A percentile compares a stretch with the other conserved stretches of the same genome.
These are phyloP conservation scores for Yarrowia galli DNA, from an alignment of 1,139 yeast genomes.

Conservation along the genomic window DNA sequence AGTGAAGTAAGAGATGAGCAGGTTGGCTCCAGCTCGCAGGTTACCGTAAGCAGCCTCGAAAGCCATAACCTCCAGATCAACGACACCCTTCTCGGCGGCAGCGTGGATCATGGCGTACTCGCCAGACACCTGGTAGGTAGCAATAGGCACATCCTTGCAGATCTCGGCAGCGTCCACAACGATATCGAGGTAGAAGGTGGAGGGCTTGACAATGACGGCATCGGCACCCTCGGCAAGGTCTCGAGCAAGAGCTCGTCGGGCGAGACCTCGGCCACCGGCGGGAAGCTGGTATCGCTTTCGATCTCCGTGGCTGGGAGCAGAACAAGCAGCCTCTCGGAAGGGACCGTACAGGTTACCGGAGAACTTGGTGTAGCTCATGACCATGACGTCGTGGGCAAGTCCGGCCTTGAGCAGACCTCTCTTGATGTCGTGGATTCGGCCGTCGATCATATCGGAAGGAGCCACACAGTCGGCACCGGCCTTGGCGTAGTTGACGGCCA, in stretches of 20 bases:
- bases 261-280: conserved; percentile 89
- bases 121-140: conserved; percentile 97
- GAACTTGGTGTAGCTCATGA: conserved; percentile 92
- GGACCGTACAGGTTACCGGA: conserved; percentile 94
- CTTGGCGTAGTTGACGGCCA: conserved; percentile 91
- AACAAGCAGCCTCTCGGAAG: conserved; percentile 96
- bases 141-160: conserved; percentile 84
- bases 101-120: conserved; percentile 99
- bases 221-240: conserved; percentile 95
- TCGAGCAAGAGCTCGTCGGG: conserved; percentile 85
- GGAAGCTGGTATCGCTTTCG: conserved; percentile 94
- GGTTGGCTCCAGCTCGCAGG: conserved; percentile 93
- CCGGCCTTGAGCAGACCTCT: conserved; percentile 82
- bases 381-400: conserved; percentile 84
- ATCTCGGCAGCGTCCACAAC: conserved; percentile 86
- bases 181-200: conserved; percentile 91
- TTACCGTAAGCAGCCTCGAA: conserved; percentile 92
- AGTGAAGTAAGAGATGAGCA: conserved; percentile 89
- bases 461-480: conserved; percentile 98
- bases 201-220: conserved; percentile 95
- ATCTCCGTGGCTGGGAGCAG: conserved; percentile 89
- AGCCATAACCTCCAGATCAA: conserved; percentile 87
- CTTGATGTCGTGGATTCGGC: conserved; percentile 88
- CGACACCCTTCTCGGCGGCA: conserved; percentile 95
- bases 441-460: conserved; percentile 98